A percentile compares a stretch with the other conserved stretches of the same genome.
phyloP scores from a whole-genome alignment of 495 filamentous ascomycete genomes.

The Astrothelium macrocarpum region DNA sequence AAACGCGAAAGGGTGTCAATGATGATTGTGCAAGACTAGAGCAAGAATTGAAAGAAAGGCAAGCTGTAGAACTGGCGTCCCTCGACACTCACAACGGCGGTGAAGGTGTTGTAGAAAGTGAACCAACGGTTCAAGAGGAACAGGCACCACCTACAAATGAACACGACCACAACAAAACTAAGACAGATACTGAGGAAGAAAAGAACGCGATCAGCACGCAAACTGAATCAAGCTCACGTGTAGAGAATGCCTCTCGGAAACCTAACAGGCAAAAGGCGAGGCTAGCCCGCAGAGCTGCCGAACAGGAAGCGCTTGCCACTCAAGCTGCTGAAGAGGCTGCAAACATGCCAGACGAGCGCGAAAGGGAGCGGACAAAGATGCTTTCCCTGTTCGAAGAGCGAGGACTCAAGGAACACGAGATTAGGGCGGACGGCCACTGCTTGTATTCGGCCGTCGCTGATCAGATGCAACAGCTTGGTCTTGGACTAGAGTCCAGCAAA shows the following conservation, averaged over 20 bases:
- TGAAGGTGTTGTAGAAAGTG: conserved; percentile 1
- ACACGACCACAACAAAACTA: conserved; percentile 17
- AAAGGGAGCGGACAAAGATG: conserved; percentile 62
- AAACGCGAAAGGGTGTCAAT: conserved; percentile 82
- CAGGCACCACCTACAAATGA: conserved; percentile 14
- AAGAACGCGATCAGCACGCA: background rate
- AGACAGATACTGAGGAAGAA: conserved; percentile 1
- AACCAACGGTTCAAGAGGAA: conserved; percentile 14
- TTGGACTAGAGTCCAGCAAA: conserved; percentile 40
- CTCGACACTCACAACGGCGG: conserved; percentile 38
- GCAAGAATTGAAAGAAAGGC: conserved; percentile 28
- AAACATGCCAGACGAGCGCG: conserved; percentile 61
- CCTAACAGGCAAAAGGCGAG: conserved; percentile 86
- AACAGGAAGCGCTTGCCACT: conserved; percentile 56
- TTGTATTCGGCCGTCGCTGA: conserved; percentile 89
- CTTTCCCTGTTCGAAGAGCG: conserved; percentile 49
- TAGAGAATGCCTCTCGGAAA: conserved; percentile 44
- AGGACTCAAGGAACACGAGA: conserved; percentile 62
- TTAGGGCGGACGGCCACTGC: conserved; percentile 88
- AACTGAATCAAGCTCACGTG: background rate
- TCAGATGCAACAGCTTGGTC: conserved; percentile 48
- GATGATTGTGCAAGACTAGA: conserved; percentile 41
- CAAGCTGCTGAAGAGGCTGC: conserved; percentile 67
- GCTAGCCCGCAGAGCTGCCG: conserved; percentile 76
- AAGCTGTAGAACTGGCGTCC: conserved; percentile 50